Conservation (phyloP, 768 basidiomycete genomes). For the Amanita fuliginea region DNA sequence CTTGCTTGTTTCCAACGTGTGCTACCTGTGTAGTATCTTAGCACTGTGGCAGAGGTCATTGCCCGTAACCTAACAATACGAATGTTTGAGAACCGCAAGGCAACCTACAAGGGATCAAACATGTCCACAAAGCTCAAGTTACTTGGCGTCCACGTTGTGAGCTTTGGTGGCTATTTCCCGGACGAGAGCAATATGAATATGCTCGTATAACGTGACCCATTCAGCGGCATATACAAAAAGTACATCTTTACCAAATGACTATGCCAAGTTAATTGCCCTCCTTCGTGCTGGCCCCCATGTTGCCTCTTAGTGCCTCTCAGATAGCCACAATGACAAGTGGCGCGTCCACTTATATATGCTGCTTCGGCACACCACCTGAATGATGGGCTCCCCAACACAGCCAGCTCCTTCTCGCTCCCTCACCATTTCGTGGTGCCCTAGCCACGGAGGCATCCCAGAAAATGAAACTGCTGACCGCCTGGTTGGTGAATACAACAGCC, state of each 20-base stretch:
- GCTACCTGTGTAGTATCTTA: conserved; percentile 15
- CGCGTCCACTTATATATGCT: too few species aligned
- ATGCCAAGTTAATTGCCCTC: conserved; percentile 54
- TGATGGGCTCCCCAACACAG: too few species aligned
- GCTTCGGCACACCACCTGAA: too few species aligned
- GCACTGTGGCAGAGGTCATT: conserved; percentile 71
- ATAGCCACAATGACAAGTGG: too few species aligned
- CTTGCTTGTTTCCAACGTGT: too few species aligned
- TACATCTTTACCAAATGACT: conserved; percentile 62
- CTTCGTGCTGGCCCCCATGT: conserved; percentile 28
- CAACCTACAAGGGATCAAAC: conserved; percentile 36
- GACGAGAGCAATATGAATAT: conserved; percentile 28
- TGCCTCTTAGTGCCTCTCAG: too few species aligned
- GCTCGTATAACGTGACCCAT: conserved; percentile 52
- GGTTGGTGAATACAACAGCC: too few species aligned
- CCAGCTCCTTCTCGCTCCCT: too few species aligned
- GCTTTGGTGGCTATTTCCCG: conserved; percentile 65
- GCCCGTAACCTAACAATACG: conserved; percentile 58
- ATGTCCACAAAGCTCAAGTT: conserved; percentile 60
- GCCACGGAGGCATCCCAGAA: too few species aligned
- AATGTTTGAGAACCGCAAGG: conserved; percentile 20
- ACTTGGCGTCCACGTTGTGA: conserved; percentile 41
- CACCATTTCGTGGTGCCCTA: too few species aligned
- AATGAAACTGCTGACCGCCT: too few species aligned
- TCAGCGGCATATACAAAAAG: conserved; percentile 65